These are phyloP conservation scores for Tuber umbilicatum DNA, from an alignment of 495 filamentous ascomycete species.

Conservation along the genomic window DNA sequence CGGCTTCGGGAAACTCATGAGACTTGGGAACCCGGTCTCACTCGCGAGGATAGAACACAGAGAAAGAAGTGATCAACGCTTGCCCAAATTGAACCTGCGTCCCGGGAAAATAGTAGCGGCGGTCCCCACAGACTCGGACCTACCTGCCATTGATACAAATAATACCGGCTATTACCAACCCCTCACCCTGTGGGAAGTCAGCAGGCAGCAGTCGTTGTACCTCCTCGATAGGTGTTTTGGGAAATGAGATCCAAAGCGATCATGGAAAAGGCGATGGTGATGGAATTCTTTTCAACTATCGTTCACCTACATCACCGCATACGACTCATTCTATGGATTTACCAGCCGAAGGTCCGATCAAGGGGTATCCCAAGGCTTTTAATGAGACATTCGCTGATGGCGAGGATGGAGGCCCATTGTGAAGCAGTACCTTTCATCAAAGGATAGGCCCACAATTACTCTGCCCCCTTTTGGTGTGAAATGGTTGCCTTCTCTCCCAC, in stretches of 20 bases:
- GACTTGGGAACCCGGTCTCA: neutral
- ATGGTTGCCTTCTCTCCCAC: constrained; percentile 73
- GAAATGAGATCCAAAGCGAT: constrained; percentile 36
- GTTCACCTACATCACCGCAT: constrained; percentile 29
- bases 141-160: constrained; percentile 1
- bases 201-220: constrained; percentile 17
- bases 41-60: constrained; percentile 15
- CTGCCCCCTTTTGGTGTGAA: constrained; percentile 67
- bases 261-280: constrained; percentile 21
- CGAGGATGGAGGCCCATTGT: constrained; percentile 61
- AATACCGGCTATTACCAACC: constrained; percentile 13
- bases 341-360: constrained; percentile 22
- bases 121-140: neutral
- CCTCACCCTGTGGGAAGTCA: constrained; percentile 4
- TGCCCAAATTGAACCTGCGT: constrained; percentile 14
- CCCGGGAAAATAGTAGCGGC: constrained; percentile 9
- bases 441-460: constrained; percentile 79
- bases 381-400: constrained; percentile 59
- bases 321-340: constrained; percentile 26
- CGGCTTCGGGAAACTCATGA: neutral
- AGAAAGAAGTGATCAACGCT: constrained; percentile 37
- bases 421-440: constrained; percentile 71
- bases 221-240: constrained; percentile 48
- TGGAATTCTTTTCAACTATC: constrained; percentile 34
- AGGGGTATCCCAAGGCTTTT: constrained; percentile 64